Conservation (phyloP, 1,139 yeast genomes). For the Scheffersomyces parashehatae region DNA sequence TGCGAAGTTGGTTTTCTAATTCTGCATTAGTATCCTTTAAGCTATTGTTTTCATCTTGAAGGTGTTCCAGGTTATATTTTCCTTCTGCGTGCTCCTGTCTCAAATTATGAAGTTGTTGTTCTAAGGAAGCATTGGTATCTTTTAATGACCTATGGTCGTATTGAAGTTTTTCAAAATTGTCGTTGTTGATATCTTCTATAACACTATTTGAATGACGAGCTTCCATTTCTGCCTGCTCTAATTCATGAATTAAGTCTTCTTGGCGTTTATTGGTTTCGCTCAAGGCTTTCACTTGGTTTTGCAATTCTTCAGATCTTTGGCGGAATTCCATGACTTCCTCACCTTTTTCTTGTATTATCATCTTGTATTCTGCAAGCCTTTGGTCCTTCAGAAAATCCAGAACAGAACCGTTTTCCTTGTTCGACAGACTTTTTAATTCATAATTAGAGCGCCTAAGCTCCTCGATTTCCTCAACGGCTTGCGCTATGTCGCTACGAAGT, state of each 20-base stretch:
- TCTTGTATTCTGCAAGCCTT: conserved; percentile 7
- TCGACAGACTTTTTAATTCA: conserved; percentile 10
- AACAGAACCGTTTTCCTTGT: conserved; percentile 15
- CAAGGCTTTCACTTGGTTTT: background rate
- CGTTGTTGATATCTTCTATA: no score
- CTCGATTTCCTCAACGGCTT: conserved; percentile 18
- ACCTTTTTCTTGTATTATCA: conserved; percentile 15
- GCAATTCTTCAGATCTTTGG: background rate
- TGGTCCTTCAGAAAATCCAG: background rate
- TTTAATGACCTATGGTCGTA: no score
- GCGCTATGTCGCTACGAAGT: conserved; percentile 40
- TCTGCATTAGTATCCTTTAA: background rate
- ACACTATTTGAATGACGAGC: no score
- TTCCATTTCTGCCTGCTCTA: no score
- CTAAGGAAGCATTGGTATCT: no score
- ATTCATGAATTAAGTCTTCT: no score
- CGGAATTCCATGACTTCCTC: conserved; percentile 4
- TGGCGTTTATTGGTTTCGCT: no score
- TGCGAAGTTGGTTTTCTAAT: background rate
- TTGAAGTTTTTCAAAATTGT: no score
- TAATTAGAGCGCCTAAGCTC: conserved; percentile 9
- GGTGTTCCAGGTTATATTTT: no score
- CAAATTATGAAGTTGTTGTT: no score
- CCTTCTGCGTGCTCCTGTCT: no score
- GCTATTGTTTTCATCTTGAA: no score